phyloP scores from a whole-genome alignment of 768 basidiomycete species.

The Royoungia palumana region DNA sequence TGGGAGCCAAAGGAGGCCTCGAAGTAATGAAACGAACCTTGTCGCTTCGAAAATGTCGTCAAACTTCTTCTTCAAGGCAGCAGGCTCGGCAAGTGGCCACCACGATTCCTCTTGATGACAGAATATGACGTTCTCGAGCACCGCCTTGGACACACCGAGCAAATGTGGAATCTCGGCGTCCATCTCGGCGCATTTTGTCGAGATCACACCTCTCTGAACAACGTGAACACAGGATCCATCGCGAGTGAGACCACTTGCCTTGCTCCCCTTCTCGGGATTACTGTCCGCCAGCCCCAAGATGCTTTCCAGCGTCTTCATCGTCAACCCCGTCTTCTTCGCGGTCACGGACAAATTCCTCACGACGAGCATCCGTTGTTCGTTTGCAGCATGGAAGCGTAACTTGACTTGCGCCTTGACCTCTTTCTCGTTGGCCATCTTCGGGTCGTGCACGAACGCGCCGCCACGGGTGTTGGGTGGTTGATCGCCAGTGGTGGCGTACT shows the following conservation, averaged over 20 bases:
- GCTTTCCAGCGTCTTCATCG: slow-evolving; percentile 97
- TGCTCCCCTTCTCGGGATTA: slow-evolving; percentile 64
- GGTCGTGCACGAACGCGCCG: slow-evolving; percentile 98
- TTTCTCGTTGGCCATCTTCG: slow-evolving; percentile 98
- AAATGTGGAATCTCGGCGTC: slow-evolving; percentile 91
- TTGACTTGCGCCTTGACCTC: slow-evolving; percentile 99
- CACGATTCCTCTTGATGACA: slow-evolving; percentile 99
- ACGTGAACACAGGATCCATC: background rate
- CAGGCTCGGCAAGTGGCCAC: slow-evolving; percentile 93
- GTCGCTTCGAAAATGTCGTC: slow-evolving; percentile 99
- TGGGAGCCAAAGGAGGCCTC: too few species aligned
- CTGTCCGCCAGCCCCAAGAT: slow-evolving; percentile 73
- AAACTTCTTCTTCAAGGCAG: slow-evolving; percentile 95
- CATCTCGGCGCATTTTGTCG: slow-evolving; percentile 97
- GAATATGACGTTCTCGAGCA: slow-evolving; percentile 98
- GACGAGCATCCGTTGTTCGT: slow-evolving; percentile 86
- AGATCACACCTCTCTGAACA: slow-evolving; percentile 77
- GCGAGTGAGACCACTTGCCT: slow-evolving; percentile 45
- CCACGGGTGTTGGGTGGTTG: slow-evolving; percentile 97
- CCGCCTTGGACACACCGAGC: slow-evolving; percentile 95
- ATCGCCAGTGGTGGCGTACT: slow-evolving; percentile 98
- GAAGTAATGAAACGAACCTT: slow-evolving; percentile 49
- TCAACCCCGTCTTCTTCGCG: slow-evolving; percentile 87
- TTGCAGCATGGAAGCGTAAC: slow-evolving; percentile 86
- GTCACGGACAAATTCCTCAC: slow-evolving; percentile 90